These are phyloP conservation scores for Talaromyces sp. DNA, from an alignment of 2,329 filamentous ascomycete genomes.

Conservation along the genomic window DNA sequence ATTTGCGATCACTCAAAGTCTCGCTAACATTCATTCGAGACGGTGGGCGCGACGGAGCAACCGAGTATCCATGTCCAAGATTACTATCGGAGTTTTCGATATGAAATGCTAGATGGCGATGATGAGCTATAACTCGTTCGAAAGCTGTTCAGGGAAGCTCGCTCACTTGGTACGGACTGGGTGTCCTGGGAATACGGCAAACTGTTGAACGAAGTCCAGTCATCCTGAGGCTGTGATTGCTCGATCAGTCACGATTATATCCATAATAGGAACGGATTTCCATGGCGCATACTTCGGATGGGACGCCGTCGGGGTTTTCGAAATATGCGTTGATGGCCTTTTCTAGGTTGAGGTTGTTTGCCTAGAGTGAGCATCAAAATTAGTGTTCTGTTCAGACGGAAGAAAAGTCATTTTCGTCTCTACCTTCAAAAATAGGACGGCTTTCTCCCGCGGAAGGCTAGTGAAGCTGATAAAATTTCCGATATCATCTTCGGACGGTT, in stretches of 20 bases:
- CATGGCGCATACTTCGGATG: constrained; percentile 20
- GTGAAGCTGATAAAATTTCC: constrained; percentile 39
- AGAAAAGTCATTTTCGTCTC: background rate
- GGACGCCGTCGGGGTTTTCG: constrained; percentile 38
- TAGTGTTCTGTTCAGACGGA: background rate
- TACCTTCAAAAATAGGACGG: constrained; percentile 40
- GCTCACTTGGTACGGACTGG: constrained; percentile 25
- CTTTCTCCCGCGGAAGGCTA: constrained; percentile 35
- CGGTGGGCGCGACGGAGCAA: constrained; percentile 45
- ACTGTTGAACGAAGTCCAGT: constrained; percentile 10
- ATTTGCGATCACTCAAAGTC: constrained; percentile 17
- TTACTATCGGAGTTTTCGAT: constrained; percentile 35
- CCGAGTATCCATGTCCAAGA: constrained; percentile 30
- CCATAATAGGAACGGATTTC: background rate
- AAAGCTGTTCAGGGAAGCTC: background rate
- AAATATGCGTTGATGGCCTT: constrained; percentile 46
- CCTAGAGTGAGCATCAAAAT: constrained; percentile 24
- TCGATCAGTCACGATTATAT: background rate
- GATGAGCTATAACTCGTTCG: background rate
- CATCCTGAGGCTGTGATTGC: constrained; percentile 9
- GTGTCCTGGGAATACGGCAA: constrained; percentile 22
- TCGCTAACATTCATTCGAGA: constrained; percentile 38
- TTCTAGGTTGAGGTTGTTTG: constrained; percentile 41
- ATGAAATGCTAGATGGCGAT: constrained; percentile 31
- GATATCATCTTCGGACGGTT: constrained; percentile 39